Conservation (phyloP, 495 filamentous ascomycete species). For the Parathielavia hyrcaniae region DNA sequence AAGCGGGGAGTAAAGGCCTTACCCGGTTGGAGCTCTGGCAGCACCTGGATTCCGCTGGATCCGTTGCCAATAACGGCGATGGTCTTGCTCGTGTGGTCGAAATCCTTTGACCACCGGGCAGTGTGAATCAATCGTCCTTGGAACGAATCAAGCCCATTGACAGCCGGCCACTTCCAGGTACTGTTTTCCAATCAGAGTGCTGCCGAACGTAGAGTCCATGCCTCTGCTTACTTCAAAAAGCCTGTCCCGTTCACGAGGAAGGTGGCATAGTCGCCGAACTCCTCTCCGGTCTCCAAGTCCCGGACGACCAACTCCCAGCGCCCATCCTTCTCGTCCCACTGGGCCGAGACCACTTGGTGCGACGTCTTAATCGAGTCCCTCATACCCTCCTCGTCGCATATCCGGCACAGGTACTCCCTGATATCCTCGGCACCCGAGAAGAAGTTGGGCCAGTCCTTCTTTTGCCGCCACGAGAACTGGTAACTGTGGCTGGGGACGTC, state of each 20-base stretch:
- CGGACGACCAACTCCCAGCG: constrained; percentile 48
- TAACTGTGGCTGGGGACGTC: constrained; percentile 53
- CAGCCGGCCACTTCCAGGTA: constrained; percentile 58
- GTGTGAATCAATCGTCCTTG: constrained; percentile 53
- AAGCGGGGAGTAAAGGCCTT: constrained; percentile 19
- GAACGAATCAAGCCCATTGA: constrained; percentile 44
- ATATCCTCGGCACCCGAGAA: constrained; percentile 55
- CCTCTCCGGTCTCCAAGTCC: constrained; percentile 41
- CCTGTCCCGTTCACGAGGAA: constrained; percentile 56
- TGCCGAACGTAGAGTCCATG: neutral
- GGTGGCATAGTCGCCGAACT: constrained; percentile 46
- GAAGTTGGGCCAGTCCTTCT: constrained; percentile 54
- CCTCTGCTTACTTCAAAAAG: constrained; percentile 47
- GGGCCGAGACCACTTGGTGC: constrained; percentile 36
- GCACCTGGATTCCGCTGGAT: constrained; percentile 53
- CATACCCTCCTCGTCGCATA: constrained; percentile 53
- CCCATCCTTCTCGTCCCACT: constrained; percentile 39
- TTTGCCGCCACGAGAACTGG: constrained; percentile 51
- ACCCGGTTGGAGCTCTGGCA: constrained; percentile 54
- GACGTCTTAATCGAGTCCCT: constrained; percentile 43
- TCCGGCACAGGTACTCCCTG: constrained; percentile 48
- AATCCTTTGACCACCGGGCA: constrained; percentile 51
- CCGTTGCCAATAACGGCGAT: constrained; percentile 57
- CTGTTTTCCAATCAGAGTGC: constrained; percentile 30
- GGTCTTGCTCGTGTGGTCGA: constrained; percentile 51